phyloP scores from a whole-genome alignment of 768 basidiomycete genomes.

The Suillus alpinus region DNA sequence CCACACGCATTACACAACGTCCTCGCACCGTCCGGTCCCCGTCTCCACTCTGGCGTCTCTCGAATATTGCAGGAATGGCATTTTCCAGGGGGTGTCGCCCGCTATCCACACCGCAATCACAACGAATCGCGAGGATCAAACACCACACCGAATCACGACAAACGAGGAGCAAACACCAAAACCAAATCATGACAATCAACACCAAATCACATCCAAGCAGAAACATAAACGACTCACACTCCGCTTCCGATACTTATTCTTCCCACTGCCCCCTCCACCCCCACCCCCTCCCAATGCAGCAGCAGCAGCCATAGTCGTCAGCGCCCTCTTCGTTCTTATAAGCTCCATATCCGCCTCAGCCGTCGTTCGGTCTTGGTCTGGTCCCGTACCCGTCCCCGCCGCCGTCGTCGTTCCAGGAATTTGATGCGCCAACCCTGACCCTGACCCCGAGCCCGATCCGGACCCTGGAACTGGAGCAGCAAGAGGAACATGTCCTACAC shows the following conservation, averaged over 20 bases:
- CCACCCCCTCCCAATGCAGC: constrained; percentile 38
- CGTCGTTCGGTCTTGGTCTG: constrained; percentile 48
- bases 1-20: constrained; percentile 87
- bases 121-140: too few species aligned
- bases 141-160: too few species aligned
- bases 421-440: neutral
- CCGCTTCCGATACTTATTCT: constrained; percentile 82
- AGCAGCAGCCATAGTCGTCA: constrained; percentile 58
- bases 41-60: constrained; percentile 87
- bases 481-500: neutral
- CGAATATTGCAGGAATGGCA: constrained; percentile 86
- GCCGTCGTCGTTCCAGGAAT: constrained; percentile 4
- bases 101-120: constrained; percentile 39
- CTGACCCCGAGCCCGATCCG: too few species aligned
- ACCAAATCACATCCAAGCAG: constrained; percentile 12
- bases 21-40: constrained; percentile 80
- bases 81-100: constrained; percentile 82
- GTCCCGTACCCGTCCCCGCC: neutral
- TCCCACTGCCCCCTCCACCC: constrained; percentile 33
- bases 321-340: constrained; percentile 77
- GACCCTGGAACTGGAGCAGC: neutral
- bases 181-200: constrained; percentile 12
- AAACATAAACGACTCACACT: constrained; percentile 56
- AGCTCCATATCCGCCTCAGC: constrained; percentile 86
- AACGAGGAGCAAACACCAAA: too few species aligned